Base-by-base conservation (phyloP, 2,329 filamentous ascomycete genomes). In the Penicillium sp. region DNA sequence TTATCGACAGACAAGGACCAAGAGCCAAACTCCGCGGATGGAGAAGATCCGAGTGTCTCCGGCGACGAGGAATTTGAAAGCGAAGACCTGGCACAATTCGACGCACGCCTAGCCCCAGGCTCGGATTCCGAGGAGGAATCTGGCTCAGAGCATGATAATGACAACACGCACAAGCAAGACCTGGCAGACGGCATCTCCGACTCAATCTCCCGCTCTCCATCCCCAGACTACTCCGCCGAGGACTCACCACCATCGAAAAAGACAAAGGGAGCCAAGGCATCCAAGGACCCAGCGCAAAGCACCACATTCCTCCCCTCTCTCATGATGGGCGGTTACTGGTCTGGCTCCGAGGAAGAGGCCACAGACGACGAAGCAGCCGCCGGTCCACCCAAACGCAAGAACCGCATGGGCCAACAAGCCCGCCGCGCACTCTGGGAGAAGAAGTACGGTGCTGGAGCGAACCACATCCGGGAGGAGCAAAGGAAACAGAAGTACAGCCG, bases 271-370 rank as follows among this genome's bases (percentile, higher is more conserved):
- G 58, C 49, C 47, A 68, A 68, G 37, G 60, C 67, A 4, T 56
- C 66, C 15, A 50, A 60, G 17, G 68, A 67, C 9, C 69, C 69
- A 42, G 67, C 60, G 38, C 67, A 70, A 63, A 70, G 73, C 59
- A 87, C 86, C 0, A 83, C 83, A 2, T 89, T 89, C 75, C 75
- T 89, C 17, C 87, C 87, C 0, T 86, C 86, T 1, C 80, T 89
- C 12, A 85, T 82, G 58, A 83, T 86, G 74, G 85, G 83, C 17
- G 85, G 85, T 42, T 89, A 89, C 75, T 83, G 84, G 73, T 88
- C 86, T n/a, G 87, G 86, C 45, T 86, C 85, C 6, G 86, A 87
- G 63, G 83, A 82, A 56, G 83, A 82, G 56, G 76, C 82, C 4
- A 84, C 85, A 2, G 80, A 82, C 35, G 76, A 83, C 24, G 80